These are phyloP conservation scores for Phlebiopsis gigantea DNA, from an alignment of 768 basidiomycete species.

Conservation along the genomic window DNA sequence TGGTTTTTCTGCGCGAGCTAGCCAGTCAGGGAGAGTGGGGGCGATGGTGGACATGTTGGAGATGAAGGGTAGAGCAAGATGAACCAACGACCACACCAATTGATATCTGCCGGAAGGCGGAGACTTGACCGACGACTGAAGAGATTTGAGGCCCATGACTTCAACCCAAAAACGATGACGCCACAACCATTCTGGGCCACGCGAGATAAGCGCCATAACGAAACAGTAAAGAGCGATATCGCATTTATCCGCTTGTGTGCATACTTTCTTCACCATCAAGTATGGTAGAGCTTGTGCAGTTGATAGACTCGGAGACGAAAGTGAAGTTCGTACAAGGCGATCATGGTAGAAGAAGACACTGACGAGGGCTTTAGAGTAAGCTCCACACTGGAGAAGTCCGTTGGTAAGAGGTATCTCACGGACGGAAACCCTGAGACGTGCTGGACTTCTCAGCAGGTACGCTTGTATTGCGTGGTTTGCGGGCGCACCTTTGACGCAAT, in stretches of 20 bases:
- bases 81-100: too few relatives aligned
- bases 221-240: too few relatives aligned
- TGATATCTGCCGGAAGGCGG: too few relatives aligned
- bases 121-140: too few relatives aligned
- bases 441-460: conserved; percentile 79
- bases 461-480: not conserved
- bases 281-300: conserved; percentile 10
- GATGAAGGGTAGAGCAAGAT: not conserved
- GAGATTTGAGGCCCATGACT: not conserved
- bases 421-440: conserved; percentile 76
- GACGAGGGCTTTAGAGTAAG: conserved; percentile 55
- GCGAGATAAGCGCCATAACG: not conserved
- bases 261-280: not conserved
- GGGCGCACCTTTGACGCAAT: not conserved
- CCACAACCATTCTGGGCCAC: not conserved
- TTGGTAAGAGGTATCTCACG: conserved; percentile 62
- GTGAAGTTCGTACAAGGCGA: conserved; percentile 39
- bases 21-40: conserved; percentile 21
- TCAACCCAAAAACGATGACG: not conserved
- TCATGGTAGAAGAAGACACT: not conserved
- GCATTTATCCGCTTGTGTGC: too few relatives aligned
- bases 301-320: conserved; percentile 39
- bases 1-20: conserved; percentile 19
- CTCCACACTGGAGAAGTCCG: conserved; percentile 71
- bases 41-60: not conserved